Evolutionary conservation across 148 eudicot genomes (phyloP), one percentile per base, ranked within the genome.

Genomic region (Dysphania ambrosioides): DNA sequence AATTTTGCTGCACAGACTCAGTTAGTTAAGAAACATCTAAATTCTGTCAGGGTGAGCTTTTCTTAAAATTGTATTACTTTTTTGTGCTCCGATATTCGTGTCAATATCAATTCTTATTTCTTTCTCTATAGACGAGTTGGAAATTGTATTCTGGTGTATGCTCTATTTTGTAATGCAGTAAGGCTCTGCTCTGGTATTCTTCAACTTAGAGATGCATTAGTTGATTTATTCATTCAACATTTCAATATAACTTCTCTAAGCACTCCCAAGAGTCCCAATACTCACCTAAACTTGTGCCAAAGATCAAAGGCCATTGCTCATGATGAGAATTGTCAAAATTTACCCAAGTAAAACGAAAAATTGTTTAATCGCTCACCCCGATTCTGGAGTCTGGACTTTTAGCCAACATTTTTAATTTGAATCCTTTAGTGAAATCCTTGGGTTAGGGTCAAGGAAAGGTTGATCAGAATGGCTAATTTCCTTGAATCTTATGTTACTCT

Each of bases 1-100:
- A 88, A 88, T 78, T 60, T 92, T 41, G 88, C 96, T 72, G 77
- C 82, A 72, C 87, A 84, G 36, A 87, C 96, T 47, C 91, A 84
- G 75, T 83, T 85, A 36, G 9, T 95, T 57, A 78, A 73, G 87
- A 81, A 82, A 73, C 83, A 77, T 61, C 77, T 92, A 71, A 82
- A 78, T 74, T 72, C 87, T 24, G 81, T 87, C 58, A 86, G 77
- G 90, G 98, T 94, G 80, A 60, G 96, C 53, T 73, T 29, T 64
- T 15, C 68, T 81, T 21, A 41, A 73, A 5, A 5, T 60, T 62
- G 10, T 76, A 19, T 16, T 32, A 56, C 34, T 68, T 27, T 55
- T 56, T 34, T 64, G 26, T 64, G 24, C 68, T 6, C 24, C 35
- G 6, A 35, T 19, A 21, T 64, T 64, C 3, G 18, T 34, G 34